Evolutionary conservation across 768 basidiomycete species (phyloP).

Genomic region (Kwoniella botswanensis): DNA sequence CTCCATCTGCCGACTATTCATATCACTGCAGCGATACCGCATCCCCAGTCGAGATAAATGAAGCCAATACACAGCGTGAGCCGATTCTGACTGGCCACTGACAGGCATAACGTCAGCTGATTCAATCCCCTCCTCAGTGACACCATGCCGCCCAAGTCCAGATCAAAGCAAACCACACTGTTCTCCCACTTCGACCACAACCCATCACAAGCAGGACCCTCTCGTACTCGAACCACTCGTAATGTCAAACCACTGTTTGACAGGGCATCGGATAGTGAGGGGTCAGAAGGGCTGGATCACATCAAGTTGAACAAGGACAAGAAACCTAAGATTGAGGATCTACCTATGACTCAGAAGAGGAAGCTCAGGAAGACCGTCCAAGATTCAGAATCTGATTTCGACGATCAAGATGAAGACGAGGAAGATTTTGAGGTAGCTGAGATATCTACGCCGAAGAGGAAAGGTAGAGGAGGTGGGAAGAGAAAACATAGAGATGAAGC

Average conservation of each 20-base stretch:
- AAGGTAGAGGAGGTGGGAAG: constrained; percentile 4
- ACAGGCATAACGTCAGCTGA: neutral
- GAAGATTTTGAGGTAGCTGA: constrained; percentile 6
- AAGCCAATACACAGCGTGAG: no score
- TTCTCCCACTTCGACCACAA: constrained; percentile 28
- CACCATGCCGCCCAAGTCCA: constrained; percentile 23
- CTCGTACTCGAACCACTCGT: neutral
- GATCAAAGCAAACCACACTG: constrained; percentile 26
- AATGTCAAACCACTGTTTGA: neutral
- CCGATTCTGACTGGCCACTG: no score
- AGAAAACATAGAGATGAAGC: neutral
- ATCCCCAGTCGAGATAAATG: no score
- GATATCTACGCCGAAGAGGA: neutral
- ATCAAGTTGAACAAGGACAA: constrained; percentile 18
- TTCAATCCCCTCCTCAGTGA: neutral
- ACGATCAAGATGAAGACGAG: constrained; percentile 18
- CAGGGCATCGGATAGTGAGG: constrained; percentile 16
- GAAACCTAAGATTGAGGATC: neutral
- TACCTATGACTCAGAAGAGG: constrained; percentile 17
- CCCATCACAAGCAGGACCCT: neutral
- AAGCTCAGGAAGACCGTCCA: constrained; percentile 10
- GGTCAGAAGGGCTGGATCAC: constrained; percentile 37
- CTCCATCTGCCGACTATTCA: no score
- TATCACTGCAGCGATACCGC: no score
- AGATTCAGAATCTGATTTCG: constrained; percentile 22